Evolutionary conservation across 1,139 yeast species (phyloP), one percentile per base, ranked within the genome.

Genomic region (Tardiomyces digboiensis): DNA sequence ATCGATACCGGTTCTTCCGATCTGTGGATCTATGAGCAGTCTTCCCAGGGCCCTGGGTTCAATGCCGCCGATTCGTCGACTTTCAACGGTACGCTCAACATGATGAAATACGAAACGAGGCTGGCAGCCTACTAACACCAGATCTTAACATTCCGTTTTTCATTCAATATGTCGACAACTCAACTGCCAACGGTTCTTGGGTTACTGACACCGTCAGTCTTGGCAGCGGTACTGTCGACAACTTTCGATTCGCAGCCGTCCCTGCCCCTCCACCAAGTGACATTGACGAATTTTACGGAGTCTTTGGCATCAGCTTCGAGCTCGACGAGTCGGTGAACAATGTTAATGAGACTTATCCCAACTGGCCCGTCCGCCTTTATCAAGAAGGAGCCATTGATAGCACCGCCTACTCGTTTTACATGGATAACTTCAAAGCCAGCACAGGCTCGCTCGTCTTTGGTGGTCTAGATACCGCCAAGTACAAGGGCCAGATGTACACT

Each of bases 281-380:
- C 8, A 26, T 13, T 16, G n/a, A n/a, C n/a, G 73, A 81, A 12
- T 59, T 70, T 5, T 70, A 71, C 44, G 82, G 82, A 43, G 82
- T 80, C 21, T 62, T 79, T 41, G 87, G 86, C 33, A 74, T 80
- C 47, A 83, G 83, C n/a, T 40, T 40, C 21, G 39, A 41, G 16
- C 38, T 33, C 8, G 36, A 36, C 14, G 49, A 48, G 38, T 4
- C 33, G 4, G n/a, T n/a, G n/a, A 43, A 44, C 8, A n/a, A n/a
- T n/a, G 19, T 20, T 4, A 20, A n/a, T 5, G 4, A 14, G 19
- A 12, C 7, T 44, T 56, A 56, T 41, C 40, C 40, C 42, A 72
- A 72, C 55, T 57, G 71, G 42, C 81, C 81, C 19, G 53, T 62
- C 40, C 64, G 63, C 44, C 60, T 76, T 62, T 67, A 64, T 50